Conservation (phyloP, 2,329 filamentous ascomycete genomes). For the Orbilia oligospora region DNA sequence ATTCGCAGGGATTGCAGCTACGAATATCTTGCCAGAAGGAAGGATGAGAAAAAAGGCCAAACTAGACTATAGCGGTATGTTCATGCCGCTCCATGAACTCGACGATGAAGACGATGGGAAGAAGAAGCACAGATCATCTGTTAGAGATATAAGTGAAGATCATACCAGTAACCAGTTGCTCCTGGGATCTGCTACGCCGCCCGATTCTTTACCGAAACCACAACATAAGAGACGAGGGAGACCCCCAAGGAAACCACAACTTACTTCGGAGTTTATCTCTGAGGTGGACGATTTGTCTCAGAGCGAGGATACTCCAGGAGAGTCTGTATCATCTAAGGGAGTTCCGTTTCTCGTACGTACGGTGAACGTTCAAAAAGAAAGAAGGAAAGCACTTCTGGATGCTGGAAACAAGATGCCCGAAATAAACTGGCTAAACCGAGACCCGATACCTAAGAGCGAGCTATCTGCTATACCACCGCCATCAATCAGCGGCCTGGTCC, state of each 20-base stretch:
- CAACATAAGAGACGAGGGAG: constrained; percentile 52
- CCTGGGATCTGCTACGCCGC: neutral
- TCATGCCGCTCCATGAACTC: neutral
- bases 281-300: neutral
- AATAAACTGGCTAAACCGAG: constrained; percentile 9
- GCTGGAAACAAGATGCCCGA: constrained; percentile 20
- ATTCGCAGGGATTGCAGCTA: neutral
- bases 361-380: neutral
- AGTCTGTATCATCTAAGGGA: neutral
- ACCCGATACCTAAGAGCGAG: neutral
- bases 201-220: neutral
- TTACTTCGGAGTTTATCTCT: neutral
- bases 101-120: constrained; percentile 16
- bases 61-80: constrained; percentile 36
- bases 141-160: neutral
- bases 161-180: neutral
- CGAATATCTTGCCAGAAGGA: constrained; percentile 15
- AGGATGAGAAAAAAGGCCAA: constrained; percentile 40
- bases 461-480: neutral
- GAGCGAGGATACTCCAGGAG: neutral
- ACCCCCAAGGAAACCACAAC: constrained; percentile 15
- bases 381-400: constrained; percentile 5
- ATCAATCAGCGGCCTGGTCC: neutral
- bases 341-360: too few relatives aligned
- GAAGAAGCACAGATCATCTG: neutral